Conservation (phyloP, 176 grass and related monocot genomes). For the Rhynchospora breviuscula region DNA sequence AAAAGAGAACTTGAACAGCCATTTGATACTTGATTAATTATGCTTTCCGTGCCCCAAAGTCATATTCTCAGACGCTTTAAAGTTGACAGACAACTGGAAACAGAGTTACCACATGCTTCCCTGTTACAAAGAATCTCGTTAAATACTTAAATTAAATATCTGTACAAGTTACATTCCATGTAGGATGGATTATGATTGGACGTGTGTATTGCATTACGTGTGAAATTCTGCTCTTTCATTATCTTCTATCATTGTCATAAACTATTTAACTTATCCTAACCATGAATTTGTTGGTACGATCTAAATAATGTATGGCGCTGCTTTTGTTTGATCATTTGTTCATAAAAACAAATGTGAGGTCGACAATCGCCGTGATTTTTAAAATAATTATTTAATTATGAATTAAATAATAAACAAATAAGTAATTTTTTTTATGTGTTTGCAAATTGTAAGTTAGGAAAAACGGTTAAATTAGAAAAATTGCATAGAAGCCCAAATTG, state of each 20-base stretch:
- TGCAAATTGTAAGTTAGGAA: too few relatives aligned
- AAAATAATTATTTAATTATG: too few relatives aligned
- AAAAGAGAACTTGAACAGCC: neutral
- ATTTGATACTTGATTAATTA: neutral
- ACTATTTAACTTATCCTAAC: neutral
- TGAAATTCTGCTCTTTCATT: neutral
- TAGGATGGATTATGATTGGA: neutral
- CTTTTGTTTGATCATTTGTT: neutral
- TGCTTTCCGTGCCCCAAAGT: neutral
- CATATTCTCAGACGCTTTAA: neutral
- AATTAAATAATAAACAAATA: too few relatives aligned
- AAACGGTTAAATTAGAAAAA: too few relatives aligned
- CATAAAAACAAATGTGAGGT: neutral
- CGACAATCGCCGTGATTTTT: too few relatives aligned
- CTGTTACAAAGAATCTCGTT: neutral
- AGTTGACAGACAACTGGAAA: neutral
- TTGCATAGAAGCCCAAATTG: too few relatives aligned
- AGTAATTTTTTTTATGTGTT: too few relatives aligned
- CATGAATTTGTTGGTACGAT: neutral
- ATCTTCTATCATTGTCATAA: neutral
- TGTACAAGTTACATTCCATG: neutral
- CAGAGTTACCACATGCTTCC: too few relatives aligned
- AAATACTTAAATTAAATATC: neutral
- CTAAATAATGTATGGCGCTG: neutral
- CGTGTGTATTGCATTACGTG: neutral